Evolutionary conservation across 2,329 filamentous ascomycete genomes (phyloP).

Genomic region (Aspergillus novoparasiticus): DNA sequence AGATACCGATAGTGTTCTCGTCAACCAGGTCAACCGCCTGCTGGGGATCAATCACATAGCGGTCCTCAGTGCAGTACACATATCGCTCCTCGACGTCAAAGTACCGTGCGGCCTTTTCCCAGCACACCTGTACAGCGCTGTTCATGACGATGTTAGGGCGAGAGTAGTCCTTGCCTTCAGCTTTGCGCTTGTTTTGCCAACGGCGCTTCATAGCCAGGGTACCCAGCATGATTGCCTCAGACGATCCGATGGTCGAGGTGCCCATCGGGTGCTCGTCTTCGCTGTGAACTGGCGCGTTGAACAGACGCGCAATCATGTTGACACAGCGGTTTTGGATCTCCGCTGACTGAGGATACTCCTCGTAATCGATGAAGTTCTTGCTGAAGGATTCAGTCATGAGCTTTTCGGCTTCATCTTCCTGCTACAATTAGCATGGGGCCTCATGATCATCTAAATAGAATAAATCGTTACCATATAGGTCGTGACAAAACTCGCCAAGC

Average conservation of each 20-base stretch:
- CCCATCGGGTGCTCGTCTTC: constrained; percentile 70
- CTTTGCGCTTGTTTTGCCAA: constrained; percentile 85
- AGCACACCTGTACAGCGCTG: constrained; percentile 93
- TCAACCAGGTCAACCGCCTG: constrained; percentile 64
- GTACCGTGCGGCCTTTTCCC: constrained; percentile 89
- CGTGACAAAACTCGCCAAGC: constrained; percentile 88
- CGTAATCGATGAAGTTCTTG: constrained; percentile 95
- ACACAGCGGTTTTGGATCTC: constrained; percentile 92
- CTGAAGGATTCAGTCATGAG: constrained; percentile 90
- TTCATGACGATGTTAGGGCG: constrained; percentile 94
- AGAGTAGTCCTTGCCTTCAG: constrained; percentile 77
- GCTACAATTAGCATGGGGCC: constrained; percentile 7
- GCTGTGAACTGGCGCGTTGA: constrained; percentile 69
- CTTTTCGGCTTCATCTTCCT: constrained; percentile 94
- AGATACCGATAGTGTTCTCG: constrained; percentile 85
- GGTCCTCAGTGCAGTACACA: constrained; percentile 62
- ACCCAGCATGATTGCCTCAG: constrained; percentile 63
- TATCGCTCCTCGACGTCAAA: constrained; percentile 92
- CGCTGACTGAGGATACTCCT: constrained; percentile 78
- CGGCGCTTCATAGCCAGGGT: constrained; percentile 88
- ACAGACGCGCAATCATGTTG: constrained; percentile 86
- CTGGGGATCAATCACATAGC: constrained; percentile 66
- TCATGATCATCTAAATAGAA: not conserved
- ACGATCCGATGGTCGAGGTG: constrained; percentile 85
- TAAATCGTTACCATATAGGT: constrained; percentile 78